Base-by-base conservation (phyloP, 805 yeast genomes). In the Yarrowia porcina region DNA sequence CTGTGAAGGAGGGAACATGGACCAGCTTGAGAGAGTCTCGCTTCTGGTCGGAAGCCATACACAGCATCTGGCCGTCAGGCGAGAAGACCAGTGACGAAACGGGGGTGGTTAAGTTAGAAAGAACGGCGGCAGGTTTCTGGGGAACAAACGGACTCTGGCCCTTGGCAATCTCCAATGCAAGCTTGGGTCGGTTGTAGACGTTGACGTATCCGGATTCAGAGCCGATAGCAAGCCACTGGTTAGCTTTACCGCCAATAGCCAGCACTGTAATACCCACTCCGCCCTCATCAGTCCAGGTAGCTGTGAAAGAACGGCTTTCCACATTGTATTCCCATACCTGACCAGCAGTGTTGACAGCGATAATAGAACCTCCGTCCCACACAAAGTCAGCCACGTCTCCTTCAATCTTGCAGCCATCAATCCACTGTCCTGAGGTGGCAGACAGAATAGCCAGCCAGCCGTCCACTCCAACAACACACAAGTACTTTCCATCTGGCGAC, bases 361-460 rank as follows among this genome's bases (percentile, higher is more conserved):
- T 74, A 11, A 88, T 68, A 13, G 79, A 77, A 65, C 81, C 82
- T 4, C 65, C 67, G 39, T 82, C 70, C 81, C 92, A 89, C 30
- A 81, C 91, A 69, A 92, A 84, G 74, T 94, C 99, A 7, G 88
- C 84, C 44, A 92, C 77, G 1, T 83, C 82, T 5, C 97, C 98
- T 72, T 94, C 97, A 30, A 91, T 82, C 73, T 93, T 93, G 71
- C 90, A 90, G 2, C 93, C 96, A 49, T 84, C 82, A 20, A 90
- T 72, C 88, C 94, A 92, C 69, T 89, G 91, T n/a, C 96, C 96
- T 0, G 90, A 87, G 7, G 77, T 69, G 1, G 94, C 87, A 50
- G 87, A 85, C 30, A 94, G 71, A 5, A 96, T 72, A 72, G 93
- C 93, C 65, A 94, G 80, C 94, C 97, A 93, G 33, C 99, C 99